Evolutionary conservation across 495 filamentous ascomycete species (phyloP).

Genomic region (Thermothielavioides terrestris): DNA sequence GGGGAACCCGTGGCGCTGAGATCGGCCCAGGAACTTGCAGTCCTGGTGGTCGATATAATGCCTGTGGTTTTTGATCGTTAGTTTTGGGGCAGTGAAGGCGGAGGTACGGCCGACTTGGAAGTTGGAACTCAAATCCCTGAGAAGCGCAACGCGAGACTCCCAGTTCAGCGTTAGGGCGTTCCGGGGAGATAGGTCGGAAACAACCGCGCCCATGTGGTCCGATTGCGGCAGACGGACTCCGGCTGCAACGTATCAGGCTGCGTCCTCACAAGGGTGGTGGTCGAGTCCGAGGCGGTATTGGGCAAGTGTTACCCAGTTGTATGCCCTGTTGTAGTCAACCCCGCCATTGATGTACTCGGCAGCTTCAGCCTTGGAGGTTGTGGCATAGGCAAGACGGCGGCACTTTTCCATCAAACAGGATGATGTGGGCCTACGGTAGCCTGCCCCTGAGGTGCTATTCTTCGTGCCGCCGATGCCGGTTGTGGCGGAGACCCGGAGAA

Average conservation of each 20-base stretch:
- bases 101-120: slow-evolving; percentile 17
- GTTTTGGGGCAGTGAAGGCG: slow-evolving; percentile 19
- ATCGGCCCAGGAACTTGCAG: slow-evolving; percentile 34
- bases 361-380: slow-evolving; percentile 18
- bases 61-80: slow-evolving; percentile 18
- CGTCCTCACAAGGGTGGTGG: slow-evolving; percentile 27
- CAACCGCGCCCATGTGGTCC: slow-evolving; percentile 31
- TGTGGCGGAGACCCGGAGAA: too few species aligned
- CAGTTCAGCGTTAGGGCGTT: slow-evolving; percentile 30
- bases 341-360: slow-evolving; percentile 28
- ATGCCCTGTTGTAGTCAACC: slow-evolving; percentile 35
- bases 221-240: slow-evolving; percentile 18
- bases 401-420: slow-evolving; percentile 29
- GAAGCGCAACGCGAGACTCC: slow-evolving; percentile 25
- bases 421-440: slow-evolving; percentile 27
- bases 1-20: slow-evolving; percentile 9
- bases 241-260: slow-evolving; percentile 23
- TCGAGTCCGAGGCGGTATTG: slow-evolving; percentile 34
- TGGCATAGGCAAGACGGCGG: slow-evolving; percentile 28
- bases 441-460: too few species aligned
- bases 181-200: slow-evolving; percentile 24
- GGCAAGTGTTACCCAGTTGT: slow-evolving; percentile 28
- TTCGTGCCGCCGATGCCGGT: slow-evolving; percentile 31
- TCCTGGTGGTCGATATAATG: slow-evolving; percentile 33
- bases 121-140: slow-evolving; percentile 21